Evolutionary conservation across 805 yeast genomes (phyloP), one percentile per base, ranked within the genome.

Genomic region (Saccharomycopsis selenospora): DNA sequence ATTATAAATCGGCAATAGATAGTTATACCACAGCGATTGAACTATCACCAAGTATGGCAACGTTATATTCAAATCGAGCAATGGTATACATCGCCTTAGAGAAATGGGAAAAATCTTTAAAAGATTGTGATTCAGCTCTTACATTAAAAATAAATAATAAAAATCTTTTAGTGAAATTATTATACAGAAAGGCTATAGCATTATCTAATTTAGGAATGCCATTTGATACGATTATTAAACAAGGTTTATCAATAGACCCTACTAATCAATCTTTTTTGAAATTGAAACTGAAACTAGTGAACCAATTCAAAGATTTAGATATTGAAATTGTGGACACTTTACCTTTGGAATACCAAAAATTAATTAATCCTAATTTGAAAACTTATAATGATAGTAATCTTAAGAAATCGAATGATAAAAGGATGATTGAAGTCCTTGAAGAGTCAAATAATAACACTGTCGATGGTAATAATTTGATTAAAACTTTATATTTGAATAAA

Each of bases 51-150:
- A 14, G 6, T 14, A 14, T 33, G 38, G 20, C 38, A 17, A 33
- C 38, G 17, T 65, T 79, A 1, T 79, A 71, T 58, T 75, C 90
- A n/a, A 85, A 85, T 58, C 64, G 83, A 40, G 84, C 93, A 0
- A 78, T 79, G 67, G 70, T 86, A n/a, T 70, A 74, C 53, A 59
- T 82, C 36, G 78, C 79, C 49, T 59, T 79, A 3, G 57, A 65
- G 4, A 71, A 73, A 27, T 79, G 73, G 70, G 56, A 61, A 2
- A 63, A 72, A 14, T 85, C 82, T 2, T 57, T 74, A 2, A 59
- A 61, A 17, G 79, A 75, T 49, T 74, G 85, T 51, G 61, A 71
- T 8, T 56, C 57, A 13, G 90, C 86, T 0, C 61, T 82, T 13
- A 42, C 49, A 1, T 40, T 63, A 2, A 14, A 48, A 17, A 43